Evolutionary conservation across 1,284 basidiomycete species (phyloP).

Genomic region (Ustilago bromivora): DNA sequence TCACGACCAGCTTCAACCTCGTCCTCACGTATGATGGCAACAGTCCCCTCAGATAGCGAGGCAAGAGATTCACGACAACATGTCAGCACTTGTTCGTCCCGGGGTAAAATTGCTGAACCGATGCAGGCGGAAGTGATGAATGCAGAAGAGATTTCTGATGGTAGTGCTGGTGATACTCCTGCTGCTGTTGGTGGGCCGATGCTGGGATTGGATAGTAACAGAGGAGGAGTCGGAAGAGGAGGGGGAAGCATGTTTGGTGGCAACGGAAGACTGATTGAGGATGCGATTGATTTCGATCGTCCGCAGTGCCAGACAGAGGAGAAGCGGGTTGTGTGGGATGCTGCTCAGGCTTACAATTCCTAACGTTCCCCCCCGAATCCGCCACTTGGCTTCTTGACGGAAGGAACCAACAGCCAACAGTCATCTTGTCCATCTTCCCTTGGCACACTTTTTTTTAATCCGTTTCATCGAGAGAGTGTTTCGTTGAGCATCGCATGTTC

Average conservation of each 20-base stretch:
- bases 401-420: neutral
- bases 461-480: neutral
- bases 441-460: neutral
- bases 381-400: neutral
- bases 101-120: slow-evolving; percentile 34
- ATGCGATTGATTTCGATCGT: slow-evolving; percentile 36
- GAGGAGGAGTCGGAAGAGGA: neutral
- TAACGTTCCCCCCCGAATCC: neutral
- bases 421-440: too few species aligned
- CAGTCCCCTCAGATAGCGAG: slow-evolving; percentile 14
- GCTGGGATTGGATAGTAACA: neutral
- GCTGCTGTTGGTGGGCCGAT: neutral
- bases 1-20: slow-evolving; percentile 24
- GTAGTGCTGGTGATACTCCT: slow-evolving; percentile 19
- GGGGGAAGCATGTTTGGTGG: slow-evolving; percentile 30
- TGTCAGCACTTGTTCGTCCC: slow-evolving; percentile 28
- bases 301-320: neutral
- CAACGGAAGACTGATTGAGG: slow-evolving; percentile 18
- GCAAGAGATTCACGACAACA: slow-evolving; percentile 37
- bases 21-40: slow-evolving; percentile 21
- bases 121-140: slow-evolving; percentile 52
- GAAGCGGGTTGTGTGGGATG: slow-evolving; percentile 35
- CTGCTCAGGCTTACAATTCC: slow-evolving; percentile 42
- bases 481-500: slow-evolving; percentile 1
- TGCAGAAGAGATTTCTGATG: slow-evolving; percentile 26